phyloP scores from a whole-genome alignment of 495 filamentous ascomycete genomes.

The Bacidia rubella region DNA sequence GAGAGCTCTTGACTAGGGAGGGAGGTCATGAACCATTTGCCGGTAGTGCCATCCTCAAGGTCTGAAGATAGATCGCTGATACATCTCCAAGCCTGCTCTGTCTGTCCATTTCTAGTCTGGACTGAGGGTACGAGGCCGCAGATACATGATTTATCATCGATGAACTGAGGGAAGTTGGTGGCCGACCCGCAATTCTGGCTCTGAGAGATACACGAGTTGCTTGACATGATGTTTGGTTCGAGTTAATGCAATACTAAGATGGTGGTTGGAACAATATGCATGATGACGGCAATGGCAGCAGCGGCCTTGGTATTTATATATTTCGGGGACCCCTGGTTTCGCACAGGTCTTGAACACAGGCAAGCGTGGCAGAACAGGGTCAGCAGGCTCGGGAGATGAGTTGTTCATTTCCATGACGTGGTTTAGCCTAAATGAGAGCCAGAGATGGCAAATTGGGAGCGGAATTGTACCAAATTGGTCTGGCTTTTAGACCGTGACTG shows the following conservation, averaged over 20 bases:
- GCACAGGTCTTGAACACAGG: too few species aligned
- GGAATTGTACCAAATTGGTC: background rate
- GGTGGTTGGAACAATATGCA: constrained; percentile 2
- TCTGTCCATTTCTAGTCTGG: constrained; percentile 8
- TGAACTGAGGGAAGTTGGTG: constrained; percentile 13
- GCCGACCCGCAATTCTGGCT: constrained; percentile 9
- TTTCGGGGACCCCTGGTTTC: background rate
- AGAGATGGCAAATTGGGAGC: too few species aligned
- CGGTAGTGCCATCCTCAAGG: constrained; percentile 4
- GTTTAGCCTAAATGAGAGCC: too few species aligned
- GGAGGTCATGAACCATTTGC: constrained; percentile 16
- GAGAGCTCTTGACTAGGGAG: constrained; percentile 14
- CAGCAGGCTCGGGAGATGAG: background rate
- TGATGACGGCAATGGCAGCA: background rate
- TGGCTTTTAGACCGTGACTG: background rate
- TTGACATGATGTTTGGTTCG: constrained; percentile 8
- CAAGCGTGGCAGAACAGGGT: too few species aligned
- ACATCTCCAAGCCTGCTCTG: constrained; percentile 11
- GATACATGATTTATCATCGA: constrained; percentile 11
- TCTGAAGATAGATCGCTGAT: constrained; percentile 11
- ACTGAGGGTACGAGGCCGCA: constrained; percentile 13
- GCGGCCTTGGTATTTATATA: background rate
- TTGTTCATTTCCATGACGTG: background rate
- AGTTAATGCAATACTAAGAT: background rate
- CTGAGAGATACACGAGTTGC: constrained; percentile 9